phyloP scores from a whole-genome alignment of 192 early-diverging fungal genomes.

The Spinellus fusiger region DNA sequence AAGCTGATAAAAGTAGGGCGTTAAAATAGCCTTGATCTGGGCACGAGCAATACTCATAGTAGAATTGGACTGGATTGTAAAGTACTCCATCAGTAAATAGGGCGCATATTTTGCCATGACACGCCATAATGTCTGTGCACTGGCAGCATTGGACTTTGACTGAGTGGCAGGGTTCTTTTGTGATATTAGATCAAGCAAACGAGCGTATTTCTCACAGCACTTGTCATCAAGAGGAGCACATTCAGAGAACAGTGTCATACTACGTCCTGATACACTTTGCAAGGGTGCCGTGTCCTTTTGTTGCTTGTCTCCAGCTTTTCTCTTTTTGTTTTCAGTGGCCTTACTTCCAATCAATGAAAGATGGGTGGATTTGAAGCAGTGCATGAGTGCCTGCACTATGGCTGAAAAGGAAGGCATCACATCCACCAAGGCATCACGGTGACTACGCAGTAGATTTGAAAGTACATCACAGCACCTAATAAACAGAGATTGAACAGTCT shows the following conservation, averaged over 20 bases:
- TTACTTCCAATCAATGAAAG: slow-evolving; percentile 30
- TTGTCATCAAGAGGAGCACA: slow-evolving; percentile 29
- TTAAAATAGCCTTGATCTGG: slow-evolving; percentile 37
- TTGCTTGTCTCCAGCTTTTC: slow-evolving; percentile 10
- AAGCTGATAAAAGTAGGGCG: slow-evolving; percentile 51
- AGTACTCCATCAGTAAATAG: slow-evolving; percentile 47
- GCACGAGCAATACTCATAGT: slow-evolving; percentile 36
- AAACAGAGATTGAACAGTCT: slow-evolving; percentile 38
- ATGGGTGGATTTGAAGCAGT: slow-evolving; percentile 53
- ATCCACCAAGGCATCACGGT: slow-evolving; percentile 42
- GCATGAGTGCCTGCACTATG: slow-evolving; percentile 48
- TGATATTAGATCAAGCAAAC: slow-evolving; percentile 5
- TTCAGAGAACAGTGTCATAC: slow-evolving; percentile 23
- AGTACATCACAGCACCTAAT: slow-evolving; percentile 45
- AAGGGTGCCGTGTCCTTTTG: slow-evolving; percentile 15
- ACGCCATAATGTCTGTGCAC: not conserved
- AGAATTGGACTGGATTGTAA: slow-evolving; percentile 49
- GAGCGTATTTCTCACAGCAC: slow-evolving; percentile 16
- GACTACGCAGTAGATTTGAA: slow-evolving; percentile 38
- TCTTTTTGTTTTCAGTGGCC: not conserved
- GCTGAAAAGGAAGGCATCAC: slow-evolving; percentile 45
- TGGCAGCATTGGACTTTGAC: not conserved
- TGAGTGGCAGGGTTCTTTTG: slow-evolving; percentile 6
- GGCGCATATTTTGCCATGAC: slow-evolving; percentile 46
- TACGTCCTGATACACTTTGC: not conserved